phyloP scores from a whole-genome alignment of 192 early-diverging fungal species.

The Coemansia sp. region DNA sequence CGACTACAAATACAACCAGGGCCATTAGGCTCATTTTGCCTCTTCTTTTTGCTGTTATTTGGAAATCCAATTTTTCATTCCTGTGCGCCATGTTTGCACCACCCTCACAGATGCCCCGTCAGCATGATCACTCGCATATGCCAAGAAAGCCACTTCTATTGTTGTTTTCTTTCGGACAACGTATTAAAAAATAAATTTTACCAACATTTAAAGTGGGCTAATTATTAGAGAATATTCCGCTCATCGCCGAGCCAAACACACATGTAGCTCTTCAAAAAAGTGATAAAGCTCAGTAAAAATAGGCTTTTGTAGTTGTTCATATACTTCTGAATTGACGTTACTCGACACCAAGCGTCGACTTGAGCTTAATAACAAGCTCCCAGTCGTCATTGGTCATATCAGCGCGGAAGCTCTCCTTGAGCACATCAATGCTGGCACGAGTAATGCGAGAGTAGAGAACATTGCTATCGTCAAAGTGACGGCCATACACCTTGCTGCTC shows the following conservation, averaged over 20 bases:
- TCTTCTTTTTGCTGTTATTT: background rate
- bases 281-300: too few relatives aligned
- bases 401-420: slow-evolving; percentile 93
- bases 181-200: too few relatives aligned
- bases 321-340: too few relatives aligned
- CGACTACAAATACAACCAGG: slow-evolving; percentile 1
- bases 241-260: too few relatives aligned
- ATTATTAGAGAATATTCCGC: too few relatives aligned
- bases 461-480: slow-evolving; percentile 89
- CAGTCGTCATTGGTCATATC: slow-evolving; percentile 92
- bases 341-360: slow-evolving; percentile 62
- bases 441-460: slow-evolving; percentile 83
- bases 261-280: too few relatives aligned
- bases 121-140: background rate
- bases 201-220: too few relatives aligned
- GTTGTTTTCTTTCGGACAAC: too few relatives aligned
- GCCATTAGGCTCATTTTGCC: background rate
- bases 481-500: background rate
- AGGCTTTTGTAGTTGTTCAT: too few relatives aligned
- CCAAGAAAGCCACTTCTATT: too few relatives aligned
- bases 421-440: slow-evolving; percentile 89
- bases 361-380: slow-evolving; percentile 78
- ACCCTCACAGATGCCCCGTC: background rate
- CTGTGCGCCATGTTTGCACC: too few relatives aligned
- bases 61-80: background rate